Evolutionary conservation across 768 basidiomycete species (phyloP).

Genomic region (Hirschioporus abietinus): DNA sequence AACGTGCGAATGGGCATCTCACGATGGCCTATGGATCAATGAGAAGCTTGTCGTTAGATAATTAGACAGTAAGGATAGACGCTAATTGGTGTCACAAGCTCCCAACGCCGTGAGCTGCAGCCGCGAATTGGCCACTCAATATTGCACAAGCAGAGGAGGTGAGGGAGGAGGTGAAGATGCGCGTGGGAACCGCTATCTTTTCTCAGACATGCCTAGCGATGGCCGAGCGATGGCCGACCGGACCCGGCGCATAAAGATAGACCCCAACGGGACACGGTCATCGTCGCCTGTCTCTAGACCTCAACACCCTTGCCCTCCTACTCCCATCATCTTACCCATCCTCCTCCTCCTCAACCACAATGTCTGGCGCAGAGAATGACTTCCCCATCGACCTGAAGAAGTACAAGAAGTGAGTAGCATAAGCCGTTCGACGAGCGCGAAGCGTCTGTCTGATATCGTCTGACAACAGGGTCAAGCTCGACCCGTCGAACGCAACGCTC

Average conservation of each 20-base stretch:
- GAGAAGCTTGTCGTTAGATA: background rate
- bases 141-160: background rate
- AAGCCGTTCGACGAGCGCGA: slow-evolving; percentile 2
- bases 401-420: slow-evolving; percentile 57
- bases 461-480: slow-evolving; percentile 55
- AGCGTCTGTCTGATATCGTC: background rate
- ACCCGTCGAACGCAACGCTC: slow-evolving; percentile 60
- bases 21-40: background rate
- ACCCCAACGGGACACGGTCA: background rate
- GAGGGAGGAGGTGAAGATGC: background rate
- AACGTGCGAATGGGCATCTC: background rate
- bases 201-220: background rate
- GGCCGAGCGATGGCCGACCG: background rate
- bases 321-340: background rate
- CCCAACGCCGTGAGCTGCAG: background rate
- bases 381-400: slow-evolving; percentile 78
- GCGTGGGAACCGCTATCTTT: background rate
- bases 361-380: slow-evolving; percentile 34
- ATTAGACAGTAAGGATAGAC: background rate
- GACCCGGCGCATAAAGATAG: background rate
- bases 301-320: background rate
- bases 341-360: slow-evolving; percentile 18
- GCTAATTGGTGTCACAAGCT: background rate
- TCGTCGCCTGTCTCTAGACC: too few relatives aligned
- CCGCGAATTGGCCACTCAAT: background rate